Evolutionary conservation across 2,329 filamentous ascomycete species (phyloP), one percentile per base, ranked within the genome.

Genomic region (Pezicula neosporulosa): DNA sequence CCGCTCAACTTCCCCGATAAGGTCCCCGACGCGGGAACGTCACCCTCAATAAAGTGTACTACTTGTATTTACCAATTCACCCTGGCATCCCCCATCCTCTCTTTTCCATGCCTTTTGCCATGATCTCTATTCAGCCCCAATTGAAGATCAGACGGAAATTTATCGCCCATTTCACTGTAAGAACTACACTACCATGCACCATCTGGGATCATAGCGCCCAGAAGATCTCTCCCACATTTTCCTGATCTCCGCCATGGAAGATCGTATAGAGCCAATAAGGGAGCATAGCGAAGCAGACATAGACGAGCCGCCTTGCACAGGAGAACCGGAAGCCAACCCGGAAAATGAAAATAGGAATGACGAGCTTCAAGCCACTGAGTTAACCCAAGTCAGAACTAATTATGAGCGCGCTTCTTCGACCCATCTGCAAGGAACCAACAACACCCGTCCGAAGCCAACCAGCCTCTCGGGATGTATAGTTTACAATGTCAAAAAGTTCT

Each of bases 401-500:
- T 65, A 65, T 41, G 58, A 44, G 30, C 55, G 51, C 15, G 59
- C 56, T 18, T 63, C 62, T 5, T 51, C 52, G 18, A 48, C 50
- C 42, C 53, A 47, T 37, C 46, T 47, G 3, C 49, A 33, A 27
- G 46, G 44, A 19, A 50, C 56, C 39, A 47, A 43, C 41, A 51
- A 48, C 33, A 35, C 51, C 9, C 30, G 44, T 15, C 27, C 44
- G 30, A 57, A 59, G 54, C 59, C 59, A 12, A 44, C 54, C 30
- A 58, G 49, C 9, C 18, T 58, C 41, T 28, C 56, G 12, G 59
- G 50, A 51, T 54, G 49, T 48, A 45, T 60, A 44, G 50, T 42
- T 12, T 61, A 59, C 44, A 49, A 38, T 35, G 24, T 63, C 36
- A 59, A 60, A 27, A 69, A 61, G 46, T 75, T 77, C 53, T 82